Evolutionary conservation across 225 moss, liverwort and hornwort species (phyloP), one percentile per base, ranked within the genome.

Genomic region (Polytrichum formosum): DNA sequence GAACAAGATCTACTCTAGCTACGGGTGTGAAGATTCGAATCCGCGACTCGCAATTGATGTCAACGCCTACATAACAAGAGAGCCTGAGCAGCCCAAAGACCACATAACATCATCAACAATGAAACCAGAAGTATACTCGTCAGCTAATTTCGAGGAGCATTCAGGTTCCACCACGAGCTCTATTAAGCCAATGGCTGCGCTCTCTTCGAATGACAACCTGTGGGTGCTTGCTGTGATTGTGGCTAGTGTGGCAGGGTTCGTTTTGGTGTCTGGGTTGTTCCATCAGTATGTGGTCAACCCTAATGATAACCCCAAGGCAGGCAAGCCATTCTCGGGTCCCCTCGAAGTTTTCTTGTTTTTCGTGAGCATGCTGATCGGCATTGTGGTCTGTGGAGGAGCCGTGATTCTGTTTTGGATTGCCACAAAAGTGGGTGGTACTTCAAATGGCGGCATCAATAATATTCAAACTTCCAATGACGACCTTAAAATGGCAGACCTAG

Each of bases 221-320:
- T 85, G 88, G 85, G 71, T 78, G 68, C 65, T 85, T 31, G 76
- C 72, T 5, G 78, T 88, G 6, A 76, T 85, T 1, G 53, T 78
- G 9, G 76, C 55, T 17, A 77, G 82, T 0, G 65, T 78, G 63
- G 76, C 70, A 6, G 87, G 87, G 26, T 80, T 88, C 20, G 78
- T 80, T 26, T 60, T 82, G 64, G 66, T 73, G 61, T 73, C 82
- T 5, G 78, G 79, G 1, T 26, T 82, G 21, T 64, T 82, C 19
- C 84, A 84, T 33, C 67, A 77, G 16, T 83, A 75, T 5, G 75
- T 87, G 18, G 68, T 76, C 61, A 75, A 65, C 55, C 73, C 80
- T 1, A 35, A 35, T 9, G 35, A 35, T 35, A 80, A 80, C 70
- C 16, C 7, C 22, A 35, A 13, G 23, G 7, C 5, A 19, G 84